These are phyloP conservation scores for Amniculicola lignicola DNA, from an alignment of 495 filamentous ascomycete species.

Conservation along the genomic window DNA sequence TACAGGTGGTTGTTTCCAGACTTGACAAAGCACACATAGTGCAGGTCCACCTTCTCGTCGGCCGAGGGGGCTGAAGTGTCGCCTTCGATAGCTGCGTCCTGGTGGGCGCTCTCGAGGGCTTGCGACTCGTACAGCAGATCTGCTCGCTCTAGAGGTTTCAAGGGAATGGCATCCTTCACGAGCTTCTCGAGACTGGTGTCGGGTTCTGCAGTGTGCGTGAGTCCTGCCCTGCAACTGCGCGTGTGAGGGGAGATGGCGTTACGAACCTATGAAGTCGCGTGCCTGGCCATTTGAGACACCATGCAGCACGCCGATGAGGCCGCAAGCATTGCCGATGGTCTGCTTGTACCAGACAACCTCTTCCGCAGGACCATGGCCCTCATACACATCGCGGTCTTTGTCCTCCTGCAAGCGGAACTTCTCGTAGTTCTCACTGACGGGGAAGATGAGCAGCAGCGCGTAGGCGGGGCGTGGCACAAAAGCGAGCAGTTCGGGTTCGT, in stretches of 20 bases:
- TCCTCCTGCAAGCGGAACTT: slow-evolving; percentile 47
- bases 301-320: slow-evolving; percentile 62
- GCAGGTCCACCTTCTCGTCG: slow-evolving; percentile 42
- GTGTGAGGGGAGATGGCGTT: neutral
- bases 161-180: slow-evolving; percentile 42
- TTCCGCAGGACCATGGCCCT: slow-evolving; percentile 50
- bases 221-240: neutral
- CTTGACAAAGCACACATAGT: slow-evolving; percentile 48
- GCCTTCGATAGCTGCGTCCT: slow-evolving; percentile 38
- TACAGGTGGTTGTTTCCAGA: slow-evolving; percentile 41
- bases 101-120: slow-evolving; percentile 44
- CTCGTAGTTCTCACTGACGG: slow-evolving; percentile 48
- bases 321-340: slow-evolving; percentile 65
- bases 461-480: slow-evolving; percentile 57
- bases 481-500: slow-evolving; percentile 54
- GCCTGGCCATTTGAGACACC: slow-evolving; percentile 53
- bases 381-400: slow-evolving; percentile 44
- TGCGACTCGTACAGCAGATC: slow-evolving; percentile 42
- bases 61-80: slow-evolving; percentile 42
- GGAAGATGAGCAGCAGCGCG: slow-evolving; percentile 58
- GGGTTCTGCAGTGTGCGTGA: slow-evolving; percentile 27
- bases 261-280: slow-evolving; percentile 44
- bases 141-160: slow-evolving; percentile 43
- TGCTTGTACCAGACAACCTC: slow-evolving; percentile 63
- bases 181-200: slow-evolving; percentile 35